Percentiles rank a stretch among this genome's conserved stretches.
These are phyloP conservation scores for Polychytrium aggregatum DNA, from an alignment of 192 early-diverging fungal species.

Conservation along the genomic window DNA sequence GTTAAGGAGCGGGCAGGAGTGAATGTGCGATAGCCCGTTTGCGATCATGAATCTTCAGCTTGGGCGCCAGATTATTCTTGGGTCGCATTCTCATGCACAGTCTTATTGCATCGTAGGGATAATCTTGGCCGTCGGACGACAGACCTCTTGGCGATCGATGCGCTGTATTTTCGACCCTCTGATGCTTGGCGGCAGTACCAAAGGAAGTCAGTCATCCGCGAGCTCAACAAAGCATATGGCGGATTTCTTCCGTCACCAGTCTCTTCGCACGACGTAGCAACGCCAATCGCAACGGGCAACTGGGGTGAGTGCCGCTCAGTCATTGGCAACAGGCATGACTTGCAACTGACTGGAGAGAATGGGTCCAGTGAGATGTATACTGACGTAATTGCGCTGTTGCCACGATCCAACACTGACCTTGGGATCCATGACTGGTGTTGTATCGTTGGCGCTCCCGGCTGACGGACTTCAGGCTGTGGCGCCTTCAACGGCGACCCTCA, in stretches of 20 bases:
- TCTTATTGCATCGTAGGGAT: slow-evolving; percentile 7
- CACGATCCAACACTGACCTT: not conserved
- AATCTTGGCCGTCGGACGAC: slow-evolving; percentile 9
- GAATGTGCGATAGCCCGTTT: too few species aligned
- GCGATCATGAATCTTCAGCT: too few species aligned
- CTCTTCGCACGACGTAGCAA: not conserved
- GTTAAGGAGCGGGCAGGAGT: too few species aligned
- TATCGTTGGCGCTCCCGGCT: not conserved
- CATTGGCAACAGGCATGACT: not conserved
- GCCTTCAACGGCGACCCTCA: slow-evolving; percentile 35
- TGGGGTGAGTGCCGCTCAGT: slow-evolving; percentile 10
- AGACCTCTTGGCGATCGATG: slow-evolving; percentile 31
- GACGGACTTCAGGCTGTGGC: slow-evolving; percentile 25
- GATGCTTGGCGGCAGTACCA: slow-evolving; percentile 11
- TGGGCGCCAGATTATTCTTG: too few species aligned
- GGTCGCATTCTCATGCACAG: not conserved
- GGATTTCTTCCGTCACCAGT: slow-evolving; percentile 21
- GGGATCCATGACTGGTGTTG: not conserved
- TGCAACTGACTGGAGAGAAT: not conserved
- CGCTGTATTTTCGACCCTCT: slow-evolving; percentile 11
- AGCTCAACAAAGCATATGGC: slow-evolving; percentile 34
- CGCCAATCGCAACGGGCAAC: slow-evolving; percentile 18
- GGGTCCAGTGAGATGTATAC: not conserved
- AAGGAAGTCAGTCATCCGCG: slow-evolving; percentile 11
- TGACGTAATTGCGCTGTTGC: not conserved